Conservation (phyloP, 2,329 filamentous ascomycete genomes). For the Alternaria conjuncta region DNA sequence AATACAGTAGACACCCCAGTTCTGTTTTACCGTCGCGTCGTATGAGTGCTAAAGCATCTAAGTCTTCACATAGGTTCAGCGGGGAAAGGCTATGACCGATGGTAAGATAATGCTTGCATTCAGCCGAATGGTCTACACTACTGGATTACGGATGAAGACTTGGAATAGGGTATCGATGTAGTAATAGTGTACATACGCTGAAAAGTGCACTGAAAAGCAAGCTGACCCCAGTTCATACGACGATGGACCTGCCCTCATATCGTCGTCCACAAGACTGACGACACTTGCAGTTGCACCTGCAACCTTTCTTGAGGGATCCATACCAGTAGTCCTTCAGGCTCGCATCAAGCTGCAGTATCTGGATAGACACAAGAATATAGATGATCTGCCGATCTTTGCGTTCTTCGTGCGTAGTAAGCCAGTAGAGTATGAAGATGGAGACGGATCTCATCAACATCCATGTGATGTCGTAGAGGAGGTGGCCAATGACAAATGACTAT, state of each 20-base stretch:
- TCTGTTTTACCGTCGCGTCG: not conserved
- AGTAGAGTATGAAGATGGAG: not conserved
- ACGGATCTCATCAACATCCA: constrained; percentile 5
- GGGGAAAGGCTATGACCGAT: not conserved
- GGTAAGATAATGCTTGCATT: not conserved
- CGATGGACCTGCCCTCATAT: constrained; percentile 2
- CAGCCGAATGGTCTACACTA: not conserved
- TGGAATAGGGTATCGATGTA: constrained; percentile 1
- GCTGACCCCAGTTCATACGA: not conserved
- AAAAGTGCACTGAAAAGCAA: not conserved
- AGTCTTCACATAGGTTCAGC: not conserved
- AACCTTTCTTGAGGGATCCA: constrained; percentile 4
- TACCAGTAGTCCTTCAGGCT: constrained; percentile 10
- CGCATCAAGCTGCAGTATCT: constrained; percentile 2
- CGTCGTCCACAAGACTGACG: not conserved
- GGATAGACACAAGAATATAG: not conserved
- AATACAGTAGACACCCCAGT: not conserved
- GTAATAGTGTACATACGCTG: not conserved
- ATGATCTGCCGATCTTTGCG: not conserved
- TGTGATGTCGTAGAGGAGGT: constrained; percentile 5
- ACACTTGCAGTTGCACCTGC: constrained; percentile 5
- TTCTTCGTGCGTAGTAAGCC: constrained; percentile 3
- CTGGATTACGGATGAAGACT: not conserved
- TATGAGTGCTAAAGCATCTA: not conserved
- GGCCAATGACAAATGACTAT: not conserved